These are phyloP conservation scores for Mycena metata DNA, from an alignment of 768 basidiomycete species.

Conservation along the genomic window DNA sequence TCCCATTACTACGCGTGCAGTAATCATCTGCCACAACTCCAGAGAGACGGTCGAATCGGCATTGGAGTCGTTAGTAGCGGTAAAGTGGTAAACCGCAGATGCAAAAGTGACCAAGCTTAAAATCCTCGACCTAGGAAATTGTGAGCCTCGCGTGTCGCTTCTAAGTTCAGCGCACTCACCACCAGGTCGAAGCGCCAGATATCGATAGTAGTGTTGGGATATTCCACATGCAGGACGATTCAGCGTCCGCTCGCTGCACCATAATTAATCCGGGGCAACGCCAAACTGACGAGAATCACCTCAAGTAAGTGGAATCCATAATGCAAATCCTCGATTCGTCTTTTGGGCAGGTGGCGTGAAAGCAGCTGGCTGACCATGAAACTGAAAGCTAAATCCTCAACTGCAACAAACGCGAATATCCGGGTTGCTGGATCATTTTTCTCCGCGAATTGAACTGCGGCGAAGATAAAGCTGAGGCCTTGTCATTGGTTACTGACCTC, in stretches of 20 bases:
- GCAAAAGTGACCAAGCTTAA: conserved; percentile 17
- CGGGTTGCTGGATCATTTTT: conserved; percentile 21
- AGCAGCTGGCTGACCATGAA: conserved; percentile 18
- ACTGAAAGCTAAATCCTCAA: conserved; percentile 4
- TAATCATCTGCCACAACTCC: conserved; percentile 7
- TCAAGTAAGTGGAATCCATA: conserved; percentile 15
- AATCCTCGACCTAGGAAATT: background rate
- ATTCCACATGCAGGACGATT: conserved; percentile 15
- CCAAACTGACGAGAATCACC: conserved; percentile 3
- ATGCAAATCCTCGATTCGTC: conserved; percentile 10
- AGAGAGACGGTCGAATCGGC: conserved; percentile 4
- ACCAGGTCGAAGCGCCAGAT: conserved; percentile 26
- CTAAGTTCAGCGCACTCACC: conserved; percentile 2
- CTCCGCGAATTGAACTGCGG: conserved; percentile 19
- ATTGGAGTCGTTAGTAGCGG: conserved; percentile 1
- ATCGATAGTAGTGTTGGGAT: conserved; percentile 18
- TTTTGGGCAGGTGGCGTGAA: conserved; percentile 3
- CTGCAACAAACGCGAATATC: conserved; percentile 19
- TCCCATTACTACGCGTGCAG: conserved; percentile 15
- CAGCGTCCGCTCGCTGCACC: background rate
- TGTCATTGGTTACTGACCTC: background rate
- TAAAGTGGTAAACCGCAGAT: conserved; percentile 21
- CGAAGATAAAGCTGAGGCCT: conserved; percentile 14
- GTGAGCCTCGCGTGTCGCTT: background rate
- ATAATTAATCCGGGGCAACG: background rate